Evolutionary conservation across 1,284 basidiomycete genomes (phyloP), one percentile per base, ranked within the genome.

Genomic region (Cutaneotrichosporon sp.): DNA sequence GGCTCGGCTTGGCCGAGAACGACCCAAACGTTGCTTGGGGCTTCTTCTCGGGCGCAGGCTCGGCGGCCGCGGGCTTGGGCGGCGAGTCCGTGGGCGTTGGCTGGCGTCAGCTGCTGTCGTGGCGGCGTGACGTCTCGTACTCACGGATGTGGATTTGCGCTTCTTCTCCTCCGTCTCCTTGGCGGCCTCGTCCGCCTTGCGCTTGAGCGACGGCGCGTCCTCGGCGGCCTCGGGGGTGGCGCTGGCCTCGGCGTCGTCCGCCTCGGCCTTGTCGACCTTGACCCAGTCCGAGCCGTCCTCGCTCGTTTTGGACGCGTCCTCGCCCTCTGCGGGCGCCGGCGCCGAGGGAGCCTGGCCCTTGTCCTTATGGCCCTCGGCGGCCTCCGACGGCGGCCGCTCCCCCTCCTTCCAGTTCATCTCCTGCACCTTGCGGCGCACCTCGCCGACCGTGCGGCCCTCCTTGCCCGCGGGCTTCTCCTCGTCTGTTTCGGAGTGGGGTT

Each of bases 11-110:
- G 18, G 70, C 62, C 2, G 69, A 65, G 69, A 88, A 90, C 0
- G 87, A 83, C 68, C 85, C 85, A 67, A 88, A 89, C 4, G 72
- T 72, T 14, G 71, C 56, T 46, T 68, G 70, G 18, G 73, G 65
- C 58, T 72, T 70, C 66, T 73, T 73, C 11, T 63, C 31, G n/a
- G 50, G 11, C 10, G 54, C 11, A 4, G 49, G n/a, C 24, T 43
- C 22, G 14, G 52, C 9, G 13, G 46, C 46, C 4, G 33, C 20
- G 3, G 31, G n/a, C 20, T 45, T 20, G 27, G 54, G 29, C 33
- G 54, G 18, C 13, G 54, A 13, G 29, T 46, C 53, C 13, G 38
- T 33, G 5, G 55, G 50, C 14, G 55, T 42, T 45, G 62, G 62
- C 60, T 62, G 29, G 4, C 22, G 29, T 25, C 4, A 42, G 38